phyloP scores from a whole-genome alignment of 345 rosid species.

The Zanthoxylum bungeanum region DNA sequence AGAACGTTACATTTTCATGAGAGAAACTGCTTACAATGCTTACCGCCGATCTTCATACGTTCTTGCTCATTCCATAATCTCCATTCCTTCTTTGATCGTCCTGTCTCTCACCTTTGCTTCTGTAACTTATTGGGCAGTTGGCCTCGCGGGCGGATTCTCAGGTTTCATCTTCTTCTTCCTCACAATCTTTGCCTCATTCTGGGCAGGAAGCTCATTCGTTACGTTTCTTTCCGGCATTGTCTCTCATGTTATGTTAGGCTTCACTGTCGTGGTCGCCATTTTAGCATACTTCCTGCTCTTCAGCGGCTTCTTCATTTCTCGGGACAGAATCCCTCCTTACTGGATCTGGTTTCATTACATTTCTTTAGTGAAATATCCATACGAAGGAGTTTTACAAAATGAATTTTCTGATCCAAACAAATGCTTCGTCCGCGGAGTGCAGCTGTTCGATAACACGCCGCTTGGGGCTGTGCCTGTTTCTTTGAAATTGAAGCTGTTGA shows the following conservation, averaged over 20 bases:
- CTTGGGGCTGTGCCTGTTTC: slow-evolving; percentile 39
- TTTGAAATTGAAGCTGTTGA: slow-evolving; percentile 52
- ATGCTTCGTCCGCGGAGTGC: slow-evolving; percentile 78
- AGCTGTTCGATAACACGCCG: slow-evolving; percentile 81
- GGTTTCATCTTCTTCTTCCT: slow-evolving; percentile 80
- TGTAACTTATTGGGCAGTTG: slow-evolving; percentile 73
- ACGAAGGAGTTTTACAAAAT: slow-evolving; percentile 61
- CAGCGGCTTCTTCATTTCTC: slow-evolving; percentile 90
- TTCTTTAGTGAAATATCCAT: slow-evolving; percentile 84
- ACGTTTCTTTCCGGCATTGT: slow-evolving; percentile 87
- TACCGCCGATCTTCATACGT: slow-evolving; percentile 90
- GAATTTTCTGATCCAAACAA: slow-evolving; percentile 57
- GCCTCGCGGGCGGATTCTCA: slow-evolving; percentile 63
- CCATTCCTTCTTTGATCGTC: slow-evolving; percentile 62
- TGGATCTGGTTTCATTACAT: slow-evolving; percentile 96
- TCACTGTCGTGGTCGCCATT: slow-evolving; percentile 79
- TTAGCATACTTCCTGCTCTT: slow-evolving; percentile 83
- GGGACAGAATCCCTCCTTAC: slow-evolving; percentile 66
- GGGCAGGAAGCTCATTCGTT: slow-evolving; percentile 95
- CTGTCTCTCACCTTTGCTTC: slow-evolving; percentile 70
- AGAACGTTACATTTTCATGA: slow-evolving; percentile 91
- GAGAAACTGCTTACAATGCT: slow-evolving; percentile 95
- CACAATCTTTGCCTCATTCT: slow-evolving; percentile 66
- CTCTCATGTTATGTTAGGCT: slow-evolving; percentile 82
- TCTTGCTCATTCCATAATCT: slow-evolving; percentile 69